Evolutionary conservation across 1,284 basidiomycete species (phyloP).

Genomic region (Puccinia hordei): DNA sequence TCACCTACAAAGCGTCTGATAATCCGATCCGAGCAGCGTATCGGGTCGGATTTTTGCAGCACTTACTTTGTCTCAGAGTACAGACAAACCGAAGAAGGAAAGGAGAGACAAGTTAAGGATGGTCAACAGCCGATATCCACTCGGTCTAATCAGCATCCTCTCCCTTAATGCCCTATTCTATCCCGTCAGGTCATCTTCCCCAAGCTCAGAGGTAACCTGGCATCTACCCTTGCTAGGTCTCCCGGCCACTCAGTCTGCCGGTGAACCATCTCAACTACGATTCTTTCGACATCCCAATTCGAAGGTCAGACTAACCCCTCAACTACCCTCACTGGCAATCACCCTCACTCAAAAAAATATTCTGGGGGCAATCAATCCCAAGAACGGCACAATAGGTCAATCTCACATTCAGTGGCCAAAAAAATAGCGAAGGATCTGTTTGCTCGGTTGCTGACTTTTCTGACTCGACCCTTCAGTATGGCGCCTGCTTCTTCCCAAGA

Average conservation of each 20-base stretch:
- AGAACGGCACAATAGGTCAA: constrained; percentile 39
- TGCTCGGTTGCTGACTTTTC: background rate
- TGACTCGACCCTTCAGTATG: constrained; percentile 22
- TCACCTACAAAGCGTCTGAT: too few relatives aligned
- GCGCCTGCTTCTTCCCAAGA: constrained; percentile 34
- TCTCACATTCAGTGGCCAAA: background rate
- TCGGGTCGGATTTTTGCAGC: too few relatives aligned
- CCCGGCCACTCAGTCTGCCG: background rate
- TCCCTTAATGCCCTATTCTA: background rate
- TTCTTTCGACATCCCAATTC: constrained; percentile 46
- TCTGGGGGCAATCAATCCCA: constrained; percentile 39
- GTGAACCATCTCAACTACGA: constrained; percentile 9
- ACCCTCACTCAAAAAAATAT: constrained; percentile 41
- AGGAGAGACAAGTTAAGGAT: background rate
- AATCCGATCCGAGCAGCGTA: too few relatives aligned
- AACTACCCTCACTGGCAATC: constrained; percentile 39
- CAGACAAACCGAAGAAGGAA: background rate
- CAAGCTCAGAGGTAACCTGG: constrained; percentile 31
- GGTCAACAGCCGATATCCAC: constrained; percentile 12
- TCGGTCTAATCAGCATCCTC: background rate
- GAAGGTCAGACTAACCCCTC: constrained; percentile 27
- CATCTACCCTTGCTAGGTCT: constrained; percentile 46
- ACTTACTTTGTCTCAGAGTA: background rate
- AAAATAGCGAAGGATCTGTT: background rate
- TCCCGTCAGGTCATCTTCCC: background rate